Conservation (phyloP, 331 rosid species). For the Quercus lobata region DNA sequence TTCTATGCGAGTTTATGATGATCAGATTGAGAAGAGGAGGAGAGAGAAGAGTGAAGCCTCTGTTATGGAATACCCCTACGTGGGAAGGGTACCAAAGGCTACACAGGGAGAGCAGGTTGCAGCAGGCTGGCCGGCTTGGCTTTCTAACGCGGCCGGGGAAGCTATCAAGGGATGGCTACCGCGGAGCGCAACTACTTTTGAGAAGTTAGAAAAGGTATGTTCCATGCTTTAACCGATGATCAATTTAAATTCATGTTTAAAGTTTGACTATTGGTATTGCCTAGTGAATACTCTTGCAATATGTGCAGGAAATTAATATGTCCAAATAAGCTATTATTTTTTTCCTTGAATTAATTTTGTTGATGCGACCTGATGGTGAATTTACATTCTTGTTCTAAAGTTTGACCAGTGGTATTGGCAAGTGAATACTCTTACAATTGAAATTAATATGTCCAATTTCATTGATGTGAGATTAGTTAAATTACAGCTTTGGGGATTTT, state of each 20-base stretch:
- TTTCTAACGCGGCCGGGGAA: constrained; percentile 53
- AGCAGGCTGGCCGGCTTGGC: constrained; percentile 64
- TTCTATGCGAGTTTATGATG: constrained; percentile 33
- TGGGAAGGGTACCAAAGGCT: constrained; percentile 46
- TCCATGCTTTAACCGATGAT: constrained; percentile 8
- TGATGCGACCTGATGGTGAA: background rate
- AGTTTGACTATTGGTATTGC: background rate
- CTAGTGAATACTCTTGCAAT: constrained; percentile 6
- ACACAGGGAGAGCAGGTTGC: constrained; percentile 49
- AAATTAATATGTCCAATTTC: background rate
- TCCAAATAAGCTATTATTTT: background rate
- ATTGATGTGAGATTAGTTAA: background rate
- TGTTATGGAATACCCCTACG: constrained; percentile 28
- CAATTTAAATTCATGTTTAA: background rate
- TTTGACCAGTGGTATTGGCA: background rate
- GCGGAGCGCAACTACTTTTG: constrained; percentile 37
- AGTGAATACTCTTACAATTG: constrained; percentile 9
- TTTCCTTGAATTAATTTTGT: too few relatives aligned
- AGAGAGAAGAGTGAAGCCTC: constrained; percentile 36
- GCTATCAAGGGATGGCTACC: constrained; percentile 55
- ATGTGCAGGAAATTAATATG: background rate
- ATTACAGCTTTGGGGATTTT: background rate
- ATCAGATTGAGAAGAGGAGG: constrained; percentile 38
- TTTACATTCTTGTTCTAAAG: background rate
- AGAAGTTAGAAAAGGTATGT: constrained; percentile 41